Evolutionary conservation across 805 yeast species (phyloP), one percentile per base, ranked within the genome.

Genomic region (Metschnikowia dekortorum): DNA sequence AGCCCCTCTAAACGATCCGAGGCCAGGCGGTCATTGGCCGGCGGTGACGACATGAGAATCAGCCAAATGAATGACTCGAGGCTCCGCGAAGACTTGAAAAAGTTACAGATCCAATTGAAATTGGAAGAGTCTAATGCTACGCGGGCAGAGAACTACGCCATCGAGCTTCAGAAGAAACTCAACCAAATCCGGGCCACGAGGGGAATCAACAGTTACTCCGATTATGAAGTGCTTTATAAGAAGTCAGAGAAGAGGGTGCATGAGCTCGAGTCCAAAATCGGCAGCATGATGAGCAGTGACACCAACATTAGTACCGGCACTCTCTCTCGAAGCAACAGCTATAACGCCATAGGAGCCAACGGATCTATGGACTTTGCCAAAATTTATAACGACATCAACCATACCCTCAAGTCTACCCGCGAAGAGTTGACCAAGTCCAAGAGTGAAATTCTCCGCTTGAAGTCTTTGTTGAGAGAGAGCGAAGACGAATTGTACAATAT

Each of bases 71-170:
- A 26, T 18, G 61, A 57, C 16, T 30, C 56, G 3, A 48, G 52
- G 26, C 30, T 33, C 31, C 49, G 51, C 30, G 64, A 72, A n/a
- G 83, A 83, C 58, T 68, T 80, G 34, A 79, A 77, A 42, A 66
- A 70, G 10, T 64, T 83, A 55, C 78, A 73, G 55, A 61, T 73
- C 14, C 77, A 76, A 45, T 62, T 83, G 32, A 76, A 80, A 44
- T 70, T 75, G 44, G 86, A 82, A 59, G 76, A 76, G 44, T 70
- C 71, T 14, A 79, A 80, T 28, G 73, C 78, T 6, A 64, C 63
- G 46, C 71, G 83, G 50, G 82, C 83, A 3, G 83, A 80, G 56
- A 71, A 66, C 43, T 75, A 75, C 50, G 76, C 78, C 1, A 66
- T 73, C 40, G 76, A 75, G 9, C 59, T 71, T 11, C 77, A 74